Evolutionary conservation across 345 rosid species (phyloP), one percentile per base, ranked within the genome.

Genomic region (Adansonia digitata): DNA sequence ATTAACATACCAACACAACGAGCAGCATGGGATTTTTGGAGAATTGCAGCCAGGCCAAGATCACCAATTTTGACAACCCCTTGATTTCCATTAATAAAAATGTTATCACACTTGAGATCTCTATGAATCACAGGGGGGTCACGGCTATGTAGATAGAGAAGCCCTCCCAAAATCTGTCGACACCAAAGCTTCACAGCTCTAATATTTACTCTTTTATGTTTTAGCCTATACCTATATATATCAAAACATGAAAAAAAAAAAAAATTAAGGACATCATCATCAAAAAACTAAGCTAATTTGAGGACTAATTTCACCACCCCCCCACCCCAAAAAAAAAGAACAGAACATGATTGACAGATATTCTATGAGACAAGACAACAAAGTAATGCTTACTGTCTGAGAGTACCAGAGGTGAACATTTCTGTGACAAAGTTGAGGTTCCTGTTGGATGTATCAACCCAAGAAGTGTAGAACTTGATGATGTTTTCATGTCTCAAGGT

Each of bases 51-150:
- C 1, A 95, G 93, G 29, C 99, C 99, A 42, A 95, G 94, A 83
- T 95, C 99, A 5, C 99, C 99, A 10, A 95, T 95, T 84, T 95
- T 95, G 71, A 95, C 98, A 80, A 89, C 92, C 39, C 99, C 99
- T 87, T 95, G 98, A 81, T 95, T 89, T 17, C 99, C 99, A 84
- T 95, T 95, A 57, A 95, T 77, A 62, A 95, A 95, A 75, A 95
- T 95, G 86, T 95, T 95, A 68, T 95, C 99, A 75, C 99, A 95
- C 82, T 94, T 94, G 74, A 94, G 95, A 82, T 94, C 98, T 82
- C 98, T 86, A 73, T 94, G 98, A 72, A 95, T 95, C 55, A 95
- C 93, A 26, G 97, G 98, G 13, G 99, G 98, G 72, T 89, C 83
- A 67, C 75, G 85, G 85, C 90, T 90, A 71, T 93, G 99, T 65